These are phyloP conservation scores for Phytophthora multivora DNA, from an alignment of 352 stramenopile species.

Conservation along the genomic window DNA sequence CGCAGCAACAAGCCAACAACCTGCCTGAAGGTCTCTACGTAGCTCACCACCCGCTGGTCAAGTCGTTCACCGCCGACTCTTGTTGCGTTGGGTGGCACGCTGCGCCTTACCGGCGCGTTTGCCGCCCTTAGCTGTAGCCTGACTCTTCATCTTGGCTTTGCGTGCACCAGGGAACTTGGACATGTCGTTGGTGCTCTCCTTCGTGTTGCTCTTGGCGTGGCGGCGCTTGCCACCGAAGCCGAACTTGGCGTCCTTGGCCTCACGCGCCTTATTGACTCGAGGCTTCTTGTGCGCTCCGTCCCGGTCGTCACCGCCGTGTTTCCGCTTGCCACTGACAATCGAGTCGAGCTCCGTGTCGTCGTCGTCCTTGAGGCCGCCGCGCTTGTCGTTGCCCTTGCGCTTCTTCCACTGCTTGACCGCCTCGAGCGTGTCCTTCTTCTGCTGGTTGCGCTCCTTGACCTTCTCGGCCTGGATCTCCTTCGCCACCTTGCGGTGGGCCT, in stretches of 20 bases:
- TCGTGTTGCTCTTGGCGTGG: conserved; percentile 79
- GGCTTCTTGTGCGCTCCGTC: conserved; percentile 68
- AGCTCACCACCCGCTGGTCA: conserved; percentile 4
- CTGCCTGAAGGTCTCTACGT: conserved; percentile 15
- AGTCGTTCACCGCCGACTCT: conserved; percentile 46
- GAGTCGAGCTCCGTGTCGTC: conserved; percentile 70
- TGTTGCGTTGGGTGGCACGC: conserved; percentile 54
- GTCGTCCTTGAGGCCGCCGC: conserved; percentile 55
- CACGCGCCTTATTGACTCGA: conserved; percentile 67
- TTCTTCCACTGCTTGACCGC: conserved; percentile 91
- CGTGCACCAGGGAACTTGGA: conserved; percentile 63
- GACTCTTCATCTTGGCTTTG: conserved; percentile 48
- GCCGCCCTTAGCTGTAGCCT: conserved; percentile 43
- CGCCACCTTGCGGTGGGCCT: conserved; percentile 96
- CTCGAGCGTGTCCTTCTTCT: conserved; percentile 90
- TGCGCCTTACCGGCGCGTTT: conserved; percentile 69
- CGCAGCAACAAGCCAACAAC: conserved; percentile 11
- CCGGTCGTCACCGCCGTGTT: conserved; percentile 51
- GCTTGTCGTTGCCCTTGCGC: conserved; percentile 77
- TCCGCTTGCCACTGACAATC: conserved; percentile 67
- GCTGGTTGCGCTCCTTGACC: conserved; percentile 76
- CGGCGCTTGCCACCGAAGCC: conserved; percentile 85
- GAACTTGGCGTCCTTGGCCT: conserved; percentile 84
- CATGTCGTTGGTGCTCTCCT: conserved; percentile 83
- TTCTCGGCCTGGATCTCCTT: conserved; percentile 94